These are phyloP conservation scores for Trypanosoma boissoni DNA, from an alignment of 208 protist genomes.

Conservation along the genomic window DNA sequence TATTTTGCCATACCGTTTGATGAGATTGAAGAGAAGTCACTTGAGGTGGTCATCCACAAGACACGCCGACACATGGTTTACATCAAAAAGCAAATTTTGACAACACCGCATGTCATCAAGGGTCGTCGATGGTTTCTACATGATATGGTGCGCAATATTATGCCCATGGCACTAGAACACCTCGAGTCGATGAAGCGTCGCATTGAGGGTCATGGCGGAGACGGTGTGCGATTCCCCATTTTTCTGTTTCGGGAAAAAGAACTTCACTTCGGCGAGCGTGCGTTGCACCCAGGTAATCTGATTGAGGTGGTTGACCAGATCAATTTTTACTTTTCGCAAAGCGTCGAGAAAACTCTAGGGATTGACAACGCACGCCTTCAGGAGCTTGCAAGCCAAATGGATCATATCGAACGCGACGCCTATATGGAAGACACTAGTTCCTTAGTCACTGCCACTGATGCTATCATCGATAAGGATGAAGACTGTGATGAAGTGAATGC, in stretches of 20 bases:
- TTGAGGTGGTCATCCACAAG: conserved; percentile 16
- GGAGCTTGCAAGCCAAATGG: conserved; percentile 16
- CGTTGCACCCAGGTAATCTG: conserved; percentile 29
- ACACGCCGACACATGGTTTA: conserved; percentile 22
- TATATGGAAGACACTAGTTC: background rate
- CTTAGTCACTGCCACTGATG: background rate
- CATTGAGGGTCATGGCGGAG: conserved; percentile 16
- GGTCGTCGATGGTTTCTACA: conserved; percentile 32
- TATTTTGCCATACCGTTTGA: conserved; percentile 34
- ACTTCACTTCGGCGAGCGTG: conserved; percentile 28
- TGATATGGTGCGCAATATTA: conserved; percentile 32
- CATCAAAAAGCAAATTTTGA: conserved; percentile 23
- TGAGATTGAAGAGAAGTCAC: conserved; percentile 15
- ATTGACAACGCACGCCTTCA: conserved; percentile 20
- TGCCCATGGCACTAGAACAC: conserved; percentile 15
- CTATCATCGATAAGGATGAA: background rate
- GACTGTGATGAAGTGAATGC: background rate
- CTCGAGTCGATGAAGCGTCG: conserved; percentile 12
- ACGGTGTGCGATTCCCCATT: conserved; percentile 26
- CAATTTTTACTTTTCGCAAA: conserved; percentile 30
- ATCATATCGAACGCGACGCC: conserved; percentile 11
- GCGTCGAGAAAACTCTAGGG: conserved; percentile 19
- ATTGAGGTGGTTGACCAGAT: conserved; percentile 30
- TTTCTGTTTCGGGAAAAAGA: conserved; percentile 37
- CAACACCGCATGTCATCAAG: conserved; percentile 22